Percentiles rank a stretch among this genome's conserved stretches.
Evolutionary conservation across 2,329 filamentous ascomycete species (phyloP).

Genomic region (Penicillium occitanis): DNA sequence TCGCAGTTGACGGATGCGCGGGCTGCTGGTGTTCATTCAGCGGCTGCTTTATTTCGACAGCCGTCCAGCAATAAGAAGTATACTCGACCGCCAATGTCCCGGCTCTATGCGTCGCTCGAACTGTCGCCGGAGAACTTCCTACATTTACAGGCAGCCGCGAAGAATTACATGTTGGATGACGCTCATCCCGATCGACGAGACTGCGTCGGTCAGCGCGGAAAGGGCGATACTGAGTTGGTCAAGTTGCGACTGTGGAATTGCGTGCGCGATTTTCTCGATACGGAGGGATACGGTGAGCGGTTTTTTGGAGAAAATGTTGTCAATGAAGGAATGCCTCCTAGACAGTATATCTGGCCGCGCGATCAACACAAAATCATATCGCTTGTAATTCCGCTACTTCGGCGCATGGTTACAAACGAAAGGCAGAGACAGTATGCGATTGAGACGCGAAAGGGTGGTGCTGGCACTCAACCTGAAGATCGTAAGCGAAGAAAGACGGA

Average conservation of each 20-base stretch:
- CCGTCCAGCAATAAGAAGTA: conserved; percentile 55
- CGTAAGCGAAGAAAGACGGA: conserved; percentile 39
- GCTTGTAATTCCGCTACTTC: conserved; percentile 57
- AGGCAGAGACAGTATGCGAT: conserved; percentile 59
- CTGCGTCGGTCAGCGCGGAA: conserved; percentile 58
- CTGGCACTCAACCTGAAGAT: conserved; percentile 30
- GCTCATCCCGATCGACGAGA: conserved; percentile 55
- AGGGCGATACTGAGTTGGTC: conserved; percentile 57
- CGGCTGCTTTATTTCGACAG: conserved; percentile 54
- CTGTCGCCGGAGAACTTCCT: conserved; percentile 58
- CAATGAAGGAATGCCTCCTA: conserved; percentile 39
- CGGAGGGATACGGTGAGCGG: conserved; percentile 51
- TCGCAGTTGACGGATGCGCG: conserved; percentile 45
- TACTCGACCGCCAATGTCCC: conserved; percentile 59
- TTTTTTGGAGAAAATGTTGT: conserved; percentile 53
- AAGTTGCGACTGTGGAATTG: conserved; percentile 58
- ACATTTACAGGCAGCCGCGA: conserved; percentile 56
- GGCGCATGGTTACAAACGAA: conserved; percentile 62
- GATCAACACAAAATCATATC: conserved; percentile 57
- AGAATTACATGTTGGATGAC: conserved; percentile 58
- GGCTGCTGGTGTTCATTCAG: conserved; percentile 54
- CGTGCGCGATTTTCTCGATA: conserved; percentile 55
- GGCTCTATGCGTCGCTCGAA: conserved; percentile 57
- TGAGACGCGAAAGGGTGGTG: conserved; percentile 53
- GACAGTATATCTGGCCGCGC: conserved; percentile 54